Conservation (phyloP, 495 filamentous ascomycete genomes). For the Neurospora pannonica region DNA sequence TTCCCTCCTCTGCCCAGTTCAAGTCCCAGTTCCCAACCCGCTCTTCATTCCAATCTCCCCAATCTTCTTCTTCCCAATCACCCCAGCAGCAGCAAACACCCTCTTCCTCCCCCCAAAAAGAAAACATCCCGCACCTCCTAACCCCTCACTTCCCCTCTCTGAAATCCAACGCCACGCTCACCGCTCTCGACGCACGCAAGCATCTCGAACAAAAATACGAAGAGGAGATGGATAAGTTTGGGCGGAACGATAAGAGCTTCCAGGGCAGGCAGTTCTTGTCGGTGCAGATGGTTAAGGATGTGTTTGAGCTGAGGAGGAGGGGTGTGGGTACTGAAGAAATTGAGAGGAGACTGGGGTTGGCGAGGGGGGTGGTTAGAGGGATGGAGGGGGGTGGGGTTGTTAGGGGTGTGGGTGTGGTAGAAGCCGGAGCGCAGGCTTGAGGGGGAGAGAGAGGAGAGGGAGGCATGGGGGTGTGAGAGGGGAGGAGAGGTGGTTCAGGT, state of each 20-base stretch:
- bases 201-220: constrained; percentile 26
- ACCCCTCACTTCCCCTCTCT: constrained; percentile 20
- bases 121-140: background rate
- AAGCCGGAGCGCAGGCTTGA: background rate
- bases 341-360: constrained; percentile 27
- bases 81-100: background rate
- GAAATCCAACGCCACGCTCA: constrained; percentile 28
- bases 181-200: constrained; percentile 30
- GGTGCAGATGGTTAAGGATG: constrained; percentile 25
- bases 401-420: constrained; percentile 9
- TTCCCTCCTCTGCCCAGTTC: background rate
- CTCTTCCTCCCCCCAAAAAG: background rate
- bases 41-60: background rate
- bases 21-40: background rate
- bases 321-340: constrained; percentile 23
- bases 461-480: no score
- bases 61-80: background rate
- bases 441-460: background rate
- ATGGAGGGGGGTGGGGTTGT: constrained; percentile 21
- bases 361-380: constrained; percentile 25
- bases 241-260: constrained; percentile 6
- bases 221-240: constrained; percentile 26
- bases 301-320: constrained; percentile 23
- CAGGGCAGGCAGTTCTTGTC: constrained; percentile 32
- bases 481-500: background rate